Evolutionary conservation across 2,329 filamentous ascomycete genomes (phyloP), one percentile per base, ranked within the genome.

Genomic region (Pseudocercospora vitis): DNA sequence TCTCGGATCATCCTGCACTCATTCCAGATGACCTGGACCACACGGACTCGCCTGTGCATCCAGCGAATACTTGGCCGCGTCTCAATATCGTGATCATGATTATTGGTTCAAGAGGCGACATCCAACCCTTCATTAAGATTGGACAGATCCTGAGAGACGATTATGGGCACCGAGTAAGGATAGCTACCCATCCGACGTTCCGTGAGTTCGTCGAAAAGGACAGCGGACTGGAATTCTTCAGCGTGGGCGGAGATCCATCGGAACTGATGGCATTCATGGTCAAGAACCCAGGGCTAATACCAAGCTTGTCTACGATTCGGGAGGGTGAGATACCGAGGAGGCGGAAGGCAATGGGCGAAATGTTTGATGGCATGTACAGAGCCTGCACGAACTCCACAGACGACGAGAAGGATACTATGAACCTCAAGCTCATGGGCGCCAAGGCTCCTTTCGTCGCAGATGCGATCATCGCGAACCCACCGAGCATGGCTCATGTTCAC

Each of bases 181-280:
- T 92, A 46, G 88, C 88, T 1, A 91, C 88, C 0, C 89, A 92
- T 64, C 86, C 87, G 1, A 83, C 83, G 0, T 92, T 92, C 68
- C 83, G 83, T 44, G 81, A 89, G 0, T 90, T 91, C 62, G 82
- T 92, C 1, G 80, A 89, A 63, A 79, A 85, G 45, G 86, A 90
- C 57, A 84, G 74, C 11, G 86, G 84, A 0, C 76, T 92, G 0
- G 88, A 92, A 62, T 92, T 92, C 72, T 92, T 91, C 71, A 86
- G 82, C 1, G 82, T 91, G 1, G 88, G 88, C 1, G 89, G 89
- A 1, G 85, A 92, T 62, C 89, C 89, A 1, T 83, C 85, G 0
- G 87, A 91, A 69, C 75, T 94, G 1, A 92, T 92, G 89, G 85
- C 87, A 0, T 92, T 91, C 69, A 92, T 94, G 89, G 87, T 91